Evolutionary conservation across 139 green algal species (phyloP).

Genomic region (Dunaliella sp.): DNA sequence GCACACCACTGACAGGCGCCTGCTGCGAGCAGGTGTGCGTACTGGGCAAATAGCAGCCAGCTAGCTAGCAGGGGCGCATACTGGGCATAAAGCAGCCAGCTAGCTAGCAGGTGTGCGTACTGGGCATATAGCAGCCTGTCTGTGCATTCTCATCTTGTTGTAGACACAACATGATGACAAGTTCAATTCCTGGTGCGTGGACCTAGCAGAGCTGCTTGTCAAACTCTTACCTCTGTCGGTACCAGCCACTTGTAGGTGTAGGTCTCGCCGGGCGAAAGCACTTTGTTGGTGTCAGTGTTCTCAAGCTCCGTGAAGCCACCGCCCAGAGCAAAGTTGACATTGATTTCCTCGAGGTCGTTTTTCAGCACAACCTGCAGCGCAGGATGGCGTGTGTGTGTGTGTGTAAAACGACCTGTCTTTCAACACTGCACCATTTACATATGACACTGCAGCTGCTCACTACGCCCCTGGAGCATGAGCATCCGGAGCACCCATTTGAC

Average conservation of each 20-base stretch:
- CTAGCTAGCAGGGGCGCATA: too few relatives aligned
- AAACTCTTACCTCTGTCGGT: conserved; percentile 25
- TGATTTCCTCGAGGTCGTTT: too few relatives aligned
- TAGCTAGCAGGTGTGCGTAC: background rate
- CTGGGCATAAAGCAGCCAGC: background rate
- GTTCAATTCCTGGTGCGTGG: background rate
- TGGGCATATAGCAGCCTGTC: background rate
- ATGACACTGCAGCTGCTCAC: too few relatives aligned
- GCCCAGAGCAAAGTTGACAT: conserved; percentile 17
- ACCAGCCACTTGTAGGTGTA: conserved; percentile 16
- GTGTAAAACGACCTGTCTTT: too few relatives aligned
- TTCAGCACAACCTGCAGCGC: too few relatives aligned
- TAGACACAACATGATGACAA: background rate
- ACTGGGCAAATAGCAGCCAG: background rate
- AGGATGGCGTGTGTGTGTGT: too few relatives aligned
- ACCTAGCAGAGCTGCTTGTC: background rate
- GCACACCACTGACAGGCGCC: too few relatives aligned
- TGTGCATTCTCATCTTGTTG: background rate
- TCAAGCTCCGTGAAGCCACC: conserved; percentile 7
- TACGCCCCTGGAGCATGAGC: too few relatives aligned
- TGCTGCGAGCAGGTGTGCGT: too few relatives aligned
- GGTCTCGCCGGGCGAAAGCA: background rate
- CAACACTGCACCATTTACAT: too few relatives aligned
- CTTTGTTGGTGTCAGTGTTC: background rate
- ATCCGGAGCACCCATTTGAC: too few relatives aligned